Conservation (phyloP, 176 grass and related monocot species). For the Hsuehochloa calcarea region DNA sequence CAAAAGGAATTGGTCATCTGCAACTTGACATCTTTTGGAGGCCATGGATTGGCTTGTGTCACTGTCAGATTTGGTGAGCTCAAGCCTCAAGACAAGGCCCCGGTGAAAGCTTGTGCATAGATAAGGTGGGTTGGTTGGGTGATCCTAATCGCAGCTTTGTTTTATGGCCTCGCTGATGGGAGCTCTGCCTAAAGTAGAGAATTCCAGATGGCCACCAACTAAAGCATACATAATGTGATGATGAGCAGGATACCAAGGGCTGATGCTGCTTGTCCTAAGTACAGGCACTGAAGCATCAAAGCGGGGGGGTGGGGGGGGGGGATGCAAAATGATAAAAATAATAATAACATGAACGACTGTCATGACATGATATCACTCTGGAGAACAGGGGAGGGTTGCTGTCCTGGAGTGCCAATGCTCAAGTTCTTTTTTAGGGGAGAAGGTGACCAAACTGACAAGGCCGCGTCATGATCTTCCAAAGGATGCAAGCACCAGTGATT, state of each 20-base stretch:
- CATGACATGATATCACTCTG: slow-evolving; percentile 25
- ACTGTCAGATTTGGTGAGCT: slow-evolving; percentile 56
- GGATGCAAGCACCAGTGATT: slow-evolving; percentile 19
- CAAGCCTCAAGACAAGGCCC: slow-evolving; percentile 4
- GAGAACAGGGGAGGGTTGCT: slow-evolving; percentile 11
- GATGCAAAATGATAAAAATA: too few relatives aligned
- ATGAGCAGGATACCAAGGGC: neutral
- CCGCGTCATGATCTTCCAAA: slow-evolving; percentile 27
- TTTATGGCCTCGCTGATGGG: slow-evolving; percentile 42
- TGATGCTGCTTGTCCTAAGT: slow-evolving; percentile 20
- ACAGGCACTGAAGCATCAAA: slow-evolving; percentile 23
- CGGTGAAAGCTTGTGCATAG: slow-evolving; percentile 38
- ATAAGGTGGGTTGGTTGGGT: slow-evolving; percentile 72
- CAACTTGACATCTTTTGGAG: slow-evolving; percentile 35
- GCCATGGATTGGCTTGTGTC: slow-evolving; percentile 22
- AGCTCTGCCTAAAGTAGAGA: slow-evolving; percentile 17
- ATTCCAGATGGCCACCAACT: slow-evolving; percentile 28
- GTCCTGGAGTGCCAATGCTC: slow-evolving; percentile 25
- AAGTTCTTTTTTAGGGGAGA: slow-evolving; percentile 36
- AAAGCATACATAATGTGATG: slow-evolving; percentile 22
- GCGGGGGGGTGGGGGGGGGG: slow-evolving; percentile 5
- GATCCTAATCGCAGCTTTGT: slow-evolving; percentile 59
- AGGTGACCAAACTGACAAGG: slow-evolving; percentile 31
- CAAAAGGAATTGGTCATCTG: slow-evolving; percentile 30
- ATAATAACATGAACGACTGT: slow-evolving; percentile 15